Base-by-base conservation (phyloP, 2,329 filamentous ascomycete genomes). In the Coniella vitis region DNA sequence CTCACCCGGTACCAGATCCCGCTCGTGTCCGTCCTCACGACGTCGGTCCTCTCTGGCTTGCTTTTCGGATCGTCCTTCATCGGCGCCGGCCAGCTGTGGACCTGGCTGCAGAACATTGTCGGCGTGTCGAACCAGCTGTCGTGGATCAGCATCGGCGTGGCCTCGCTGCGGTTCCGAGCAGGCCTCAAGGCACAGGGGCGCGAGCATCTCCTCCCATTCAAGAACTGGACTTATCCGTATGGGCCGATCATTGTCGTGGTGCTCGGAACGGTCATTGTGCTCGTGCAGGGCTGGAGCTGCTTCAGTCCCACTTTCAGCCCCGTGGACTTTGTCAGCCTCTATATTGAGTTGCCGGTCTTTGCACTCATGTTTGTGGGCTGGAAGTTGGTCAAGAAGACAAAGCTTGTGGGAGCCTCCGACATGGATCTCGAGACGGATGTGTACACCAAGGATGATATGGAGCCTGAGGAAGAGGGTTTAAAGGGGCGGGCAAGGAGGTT, bases 41-140 rank as follows among this genome's bases (percentile, higher is more conserved):
- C 79, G 0, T 73, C 74, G 1, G 56, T 73, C 0, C 70, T 79
- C 29, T 72, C 73, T 17, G 77, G 76, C 0, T 68, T 84, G 0
- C 83, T 79, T 57, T 84, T 85, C 48, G 81, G 78, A 2, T 79
- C 79, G 0, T 81, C 76, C 57, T 83, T 81, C 54, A 83, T 84
- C 46, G 79, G 80, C 0, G 80, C 81, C 0, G 81, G 81, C 0
- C 72, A 84, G 55, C 63, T 84, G 4, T 84, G 81, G 81, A 75
- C 71, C 1, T 84, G 81, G 81, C 63, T 84, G 16, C 81, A 84
- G 59, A 83, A 84, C 50, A 74, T 85, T 39, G 79, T 85, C 48
- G 81, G 81, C 10, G 81, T 85, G 0, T 83, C 80, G 0, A 84
- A 84, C 60, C 81, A 84, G 63, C 65, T 85, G 4, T 78, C 78